Evolutionary conservation across 2,329 filamentous ascomycete species (phyloP).

Genomic region (Penicillium sp.): DNA sequence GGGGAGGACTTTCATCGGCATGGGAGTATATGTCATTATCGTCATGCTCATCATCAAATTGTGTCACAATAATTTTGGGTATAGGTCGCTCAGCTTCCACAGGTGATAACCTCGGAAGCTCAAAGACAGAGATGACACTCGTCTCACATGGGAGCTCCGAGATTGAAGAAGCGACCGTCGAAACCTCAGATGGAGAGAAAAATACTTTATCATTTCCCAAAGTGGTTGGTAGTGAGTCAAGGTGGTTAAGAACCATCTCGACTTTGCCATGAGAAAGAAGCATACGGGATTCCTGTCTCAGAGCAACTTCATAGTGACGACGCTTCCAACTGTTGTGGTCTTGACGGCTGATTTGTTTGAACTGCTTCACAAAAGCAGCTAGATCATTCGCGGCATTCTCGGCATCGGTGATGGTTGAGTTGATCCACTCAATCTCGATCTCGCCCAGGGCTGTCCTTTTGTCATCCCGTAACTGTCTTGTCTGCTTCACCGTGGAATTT

Average conservation of each 20-base stretch:
- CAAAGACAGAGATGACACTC: background rate
- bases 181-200: background rate
- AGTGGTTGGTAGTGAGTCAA: slow-evolving; percentile 3
- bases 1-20: background rate
- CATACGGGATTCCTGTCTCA: slow-evolving; percentile 17
- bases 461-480: slow-evolving; percentile 10
- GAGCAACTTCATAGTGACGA: slow-evolving; percentile 15
- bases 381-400: slow-evolving; percentile 37
- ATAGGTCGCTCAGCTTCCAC: background rate
- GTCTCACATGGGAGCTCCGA: background rate
- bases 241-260: slow-evolving; percentile 17
- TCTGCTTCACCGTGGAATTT: background rate
- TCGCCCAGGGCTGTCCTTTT: slow-evolving; percentile 15
- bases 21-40: background rate
- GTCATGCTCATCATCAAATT: background rate
- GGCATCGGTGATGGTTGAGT: slow-evolving; percentile 29
- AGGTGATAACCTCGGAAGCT: background rate
- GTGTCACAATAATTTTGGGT: slow-evolving; percentile 6
- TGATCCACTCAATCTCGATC: slow-evolving; percentile 27
- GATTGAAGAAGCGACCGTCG: background rate
- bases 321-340: slow-evolving; percentile 22
- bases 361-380: slow-evolving; percentile 18
- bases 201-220: background rate
- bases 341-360: slow-evolving; percentile 14
- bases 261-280: slow-evolving; percentile 20